phyloP scores from a whole-genome alignment of 306 rosid species.

The Trifolium subterraneum region DNA sequence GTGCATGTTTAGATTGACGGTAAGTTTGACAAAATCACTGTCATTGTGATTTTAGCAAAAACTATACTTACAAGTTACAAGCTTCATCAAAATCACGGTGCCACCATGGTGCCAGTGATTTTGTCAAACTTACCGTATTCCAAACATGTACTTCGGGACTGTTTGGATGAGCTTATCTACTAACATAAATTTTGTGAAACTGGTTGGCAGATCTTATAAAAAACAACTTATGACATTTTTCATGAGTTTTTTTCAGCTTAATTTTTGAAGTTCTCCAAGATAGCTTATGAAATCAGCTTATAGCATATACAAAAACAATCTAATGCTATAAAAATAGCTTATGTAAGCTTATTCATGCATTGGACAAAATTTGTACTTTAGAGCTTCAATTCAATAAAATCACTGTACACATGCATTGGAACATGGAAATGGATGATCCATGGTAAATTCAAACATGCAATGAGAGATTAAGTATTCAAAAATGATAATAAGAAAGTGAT shows the following conservation, averaged over 20 bases:
- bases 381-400: not conserved
- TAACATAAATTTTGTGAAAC: too few relatives aligned
- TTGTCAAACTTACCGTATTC: too few relatives aligned
- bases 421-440: not conserved
- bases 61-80: not conserved
- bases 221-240: too few relatives aligned
- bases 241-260: too few relatives aligned
- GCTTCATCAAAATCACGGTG: not conserved
- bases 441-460: not conserved
- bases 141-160: not conserved
- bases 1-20: not conserved
- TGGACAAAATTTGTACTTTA: not conserved
- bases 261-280: too few relatives aligned
- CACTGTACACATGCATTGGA: not conserved
- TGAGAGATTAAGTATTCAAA: slow-evolving; percentile 10
- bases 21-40: too few relatives aligned
- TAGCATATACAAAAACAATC: too few relatives aligned
- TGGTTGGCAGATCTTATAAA: too few relatives aligned
- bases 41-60: not conserved
- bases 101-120: not conserved
- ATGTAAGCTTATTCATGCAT: not conserved
- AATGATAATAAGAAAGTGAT: not conserved
- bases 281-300: too few relatives aligned
- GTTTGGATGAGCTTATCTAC: too few relatives aligned
- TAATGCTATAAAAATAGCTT: too few relatives aligned